Evolutionary conservation across 106 monocot genomes (phyloP).

Genomic region (Hemerocallis citrina): DNA sequence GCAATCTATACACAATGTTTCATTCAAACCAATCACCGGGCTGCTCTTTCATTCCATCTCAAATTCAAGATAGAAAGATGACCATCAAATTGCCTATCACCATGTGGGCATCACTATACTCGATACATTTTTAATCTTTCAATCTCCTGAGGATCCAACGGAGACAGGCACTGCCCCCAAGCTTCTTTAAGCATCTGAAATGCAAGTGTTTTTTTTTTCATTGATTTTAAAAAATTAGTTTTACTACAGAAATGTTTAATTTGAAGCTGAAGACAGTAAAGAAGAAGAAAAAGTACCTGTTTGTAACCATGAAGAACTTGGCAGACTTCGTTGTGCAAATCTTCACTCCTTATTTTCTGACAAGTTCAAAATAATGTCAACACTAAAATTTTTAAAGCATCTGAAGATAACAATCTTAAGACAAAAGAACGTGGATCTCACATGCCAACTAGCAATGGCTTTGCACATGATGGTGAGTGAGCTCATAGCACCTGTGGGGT

Average conservation of each 20-base stretch:
- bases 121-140: conserved; percentile 48
- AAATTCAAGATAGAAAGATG: conserved; percentile 2
- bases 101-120: conserved; percentile 16
- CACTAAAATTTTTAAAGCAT: background rate
- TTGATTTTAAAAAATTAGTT: background rate
- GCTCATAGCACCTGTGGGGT: conserved; percentile 64
- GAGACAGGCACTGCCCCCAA: conserved; percentile 49
- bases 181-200: conserved; percentile 49
- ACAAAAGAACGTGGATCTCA: conserved; percentile 19
- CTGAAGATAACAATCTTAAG: background rate
- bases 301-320: conserved; percentile 87
- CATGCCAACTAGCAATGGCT: conserved; percentile 97
- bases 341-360: conserved; percentile 86
- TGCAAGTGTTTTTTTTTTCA: too few relatives aligned
- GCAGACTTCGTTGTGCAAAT: conserved; percentile 66
- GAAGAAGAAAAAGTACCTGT: conserved; percentile 46
- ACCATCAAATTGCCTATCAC: background rate
- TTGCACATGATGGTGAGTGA: conserved; percentile 61
- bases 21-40: background rate
- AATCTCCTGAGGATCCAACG: conserved; percentile 36
- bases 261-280: background rate
- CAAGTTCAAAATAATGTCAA: conserved; percentile 3
- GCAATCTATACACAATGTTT: conserved; percentile 1
- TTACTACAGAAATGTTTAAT: background rate
- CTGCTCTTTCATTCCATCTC: conserved; percentile 1